Evolutionary conservation across 2,329 filamentous ascomycete genomes (phyloP).

Genomic region (Neopestalotiopsis clavispora): DNA sequence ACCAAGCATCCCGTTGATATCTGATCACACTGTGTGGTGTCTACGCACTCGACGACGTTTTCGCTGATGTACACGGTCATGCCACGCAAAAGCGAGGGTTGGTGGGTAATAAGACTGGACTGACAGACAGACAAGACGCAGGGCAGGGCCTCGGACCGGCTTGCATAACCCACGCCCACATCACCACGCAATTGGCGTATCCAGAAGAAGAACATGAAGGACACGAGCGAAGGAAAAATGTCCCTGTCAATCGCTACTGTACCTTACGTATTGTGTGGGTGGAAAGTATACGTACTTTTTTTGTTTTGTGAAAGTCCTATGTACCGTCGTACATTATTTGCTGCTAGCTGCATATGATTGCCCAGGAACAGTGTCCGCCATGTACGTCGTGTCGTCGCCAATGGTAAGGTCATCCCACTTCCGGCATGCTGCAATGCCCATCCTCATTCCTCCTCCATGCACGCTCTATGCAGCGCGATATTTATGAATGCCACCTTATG

Average conservation of each 20-base stretch:
- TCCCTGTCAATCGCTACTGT: neutral
- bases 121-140: neutral
- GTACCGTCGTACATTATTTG: slow-evolving; percentile 1
- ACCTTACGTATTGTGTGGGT: no score
- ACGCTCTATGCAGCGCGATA: slow-evolving; percentile 14
- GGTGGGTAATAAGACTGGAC: neutral
- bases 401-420: slow-evolving; percentile 8
- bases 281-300: neutral
- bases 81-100: neutral
- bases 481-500: slow-evolving; percentile 18
- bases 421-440: slow-evolving; percentile 15
- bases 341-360: neutral
- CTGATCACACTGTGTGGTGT: neutral
- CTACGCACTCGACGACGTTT: neutral
- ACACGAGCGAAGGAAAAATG: neutral
- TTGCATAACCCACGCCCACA: slow-evolving; percentile 16
- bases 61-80: neutral
- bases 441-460: slow-evolving; percentile 14
- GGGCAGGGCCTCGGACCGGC: slow-evolving; percentile 5
- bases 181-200: neutral
- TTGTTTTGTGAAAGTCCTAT: neutral
- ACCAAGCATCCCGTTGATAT: neutral
- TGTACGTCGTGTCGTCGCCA: neutral
- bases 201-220: slow-evolving; percentile 1
- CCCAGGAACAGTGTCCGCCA: slow-evolving; percentile 10